Evolutionary conservation across 192 early-diverging fungal genomes (phyloP).

Genomic region (Coemansia brasiliensis): DNA sequence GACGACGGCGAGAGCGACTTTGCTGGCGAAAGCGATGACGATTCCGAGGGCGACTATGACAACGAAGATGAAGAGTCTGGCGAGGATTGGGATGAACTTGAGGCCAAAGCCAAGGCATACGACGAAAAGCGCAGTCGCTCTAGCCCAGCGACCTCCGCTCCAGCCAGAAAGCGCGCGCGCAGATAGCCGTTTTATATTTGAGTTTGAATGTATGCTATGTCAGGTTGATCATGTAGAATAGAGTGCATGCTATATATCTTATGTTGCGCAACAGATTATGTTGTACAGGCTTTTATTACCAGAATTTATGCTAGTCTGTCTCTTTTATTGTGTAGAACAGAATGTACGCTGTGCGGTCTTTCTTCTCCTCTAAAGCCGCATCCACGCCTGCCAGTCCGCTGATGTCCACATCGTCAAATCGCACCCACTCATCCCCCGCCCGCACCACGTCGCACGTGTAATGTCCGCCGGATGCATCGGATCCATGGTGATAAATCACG

Average conservation of each 20-base stretch:
- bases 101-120: constrained; percentile 70
- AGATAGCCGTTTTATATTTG: constrained; percentile 1
- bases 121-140: constrained; percentile 40
- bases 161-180: constrained; percentile 44
- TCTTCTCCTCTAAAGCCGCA: constrained; percentile 38
- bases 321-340: constrained; percentile 43
- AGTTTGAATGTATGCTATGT: background rate
- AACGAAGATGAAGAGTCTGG: constrained; percentile 64
- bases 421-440: constrained; percentile 78
- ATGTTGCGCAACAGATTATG: too few relatives aligned
- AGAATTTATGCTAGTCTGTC: too few relatives aligned
- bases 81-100: constrained; percentile 80
- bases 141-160: constrained; percentile 8
- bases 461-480: constrained; percentile 84
- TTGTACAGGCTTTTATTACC: too few relatives aligned
- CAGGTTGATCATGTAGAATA: too few relatives aligned
- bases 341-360: constrained; percentile 53
- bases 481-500: constrained; percentile 96
- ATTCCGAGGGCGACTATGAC: constrained; percentile 70
- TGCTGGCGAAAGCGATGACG: constrained; percentile 56
- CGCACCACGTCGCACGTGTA: constrained; percentile 93
- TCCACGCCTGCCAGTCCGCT: constrained; percentile 33
- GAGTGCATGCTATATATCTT: too few relatives aligned
- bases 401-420: constrained; percentile 88
- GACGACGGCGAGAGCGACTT: constrained; percentile 49